A percentile compares a stretch with the other conserved stretches of the same genome.
Evolutionary conservation across 192 early-diverging fungal genomes (phyloP).

Genomic region (Podila horticola): DNA sequence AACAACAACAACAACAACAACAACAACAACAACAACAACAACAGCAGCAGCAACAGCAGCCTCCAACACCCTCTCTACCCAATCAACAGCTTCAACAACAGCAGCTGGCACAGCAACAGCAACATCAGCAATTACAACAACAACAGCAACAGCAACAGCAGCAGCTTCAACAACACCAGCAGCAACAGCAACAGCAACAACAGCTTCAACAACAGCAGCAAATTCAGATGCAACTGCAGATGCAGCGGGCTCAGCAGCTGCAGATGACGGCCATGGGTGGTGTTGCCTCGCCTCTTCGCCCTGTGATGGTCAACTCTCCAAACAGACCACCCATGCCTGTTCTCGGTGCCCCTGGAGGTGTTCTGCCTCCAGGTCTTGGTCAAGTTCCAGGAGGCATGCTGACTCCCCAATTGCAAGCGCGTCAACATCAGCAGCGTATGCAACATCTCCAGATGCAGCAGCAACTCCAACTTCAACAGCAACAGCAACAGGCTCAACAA

Average conservation of each 20-base stretch:
- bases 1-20: neutral
- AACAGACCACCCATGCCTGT: slow-evolving; percentile 26
- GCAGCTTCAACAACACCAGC: slow-evolving; percentile 14
- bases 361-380: neutral
- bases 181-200: slow-evolving; percentile 6
- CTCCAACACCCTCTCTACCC: neutral
- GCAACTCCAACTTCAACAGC: slow-evolving; percentile 2
- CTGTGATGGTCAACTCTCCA: slow-evolving; percentile 14
- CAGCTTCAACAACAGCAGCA: slow-evolving; percentile 16
- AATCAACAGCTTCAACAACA: slow-evolving; percentile 3
- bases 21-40: neutral
- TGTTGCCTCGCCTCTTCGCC: slow-evolving; percentile 22
- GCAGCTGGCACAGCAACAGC: slow-evolving; percentile 2
- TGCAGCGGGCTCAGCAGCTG: slow-evolving; percentile 18
- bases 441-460: slow-evolving; percentile 11
- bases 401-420: slow-evolving; percentile 5
- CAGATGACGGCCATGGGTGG: slow-evolving; percentile 25
- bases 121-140: slow-evolving; percentile 15
- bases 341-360: slow-evolving; percentile 7
- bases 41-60: slow-evolving; percentile 5
- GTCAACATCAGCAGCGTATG: slow-evolving; percentile 14
- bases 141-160: slow-evolving; percentile 9
- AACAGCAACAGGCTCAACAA: slow-evolving; percentile 39
- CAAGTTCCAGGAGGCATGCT: slow-evolving; percentile 8
- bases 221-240: slow-evolving; percentile 4